Evolutionary conservation across 2,329 filamentous ascomycete species (phyloP).

Genomic region (Penicillium sp.): DNA sequence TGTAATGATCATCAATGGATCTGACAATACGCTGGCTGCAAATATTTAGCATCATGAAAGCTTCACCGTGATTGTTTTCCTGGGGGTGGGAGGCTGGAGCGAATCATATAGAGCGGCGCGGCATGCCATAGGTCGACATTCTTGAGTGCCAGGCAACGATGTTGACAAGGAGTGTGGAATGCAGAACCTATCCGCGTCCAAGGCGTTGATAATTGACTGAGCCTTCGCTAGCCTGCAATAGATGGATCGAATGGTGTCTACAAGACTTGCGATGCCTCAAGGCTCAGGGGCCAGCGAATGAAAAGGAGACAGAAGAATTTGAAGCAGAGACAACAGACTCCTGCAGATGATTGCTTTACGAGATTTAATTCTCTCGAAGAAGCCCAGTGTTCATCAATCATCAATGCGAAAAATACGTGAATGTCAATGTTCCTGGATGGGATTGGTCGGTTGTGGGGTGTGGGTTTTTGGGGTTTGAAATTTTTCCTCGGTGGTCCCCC

Average conservation of each 20-base stretch:
- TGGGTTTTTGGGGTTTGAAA: neutral
- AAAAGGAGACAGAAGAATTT: constrained; percentile 1
- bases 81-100: neutral
- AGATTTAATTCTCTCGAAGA: neutral
- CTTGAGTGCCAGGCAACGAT: constrained; percentile 14
- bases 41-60: neutral
- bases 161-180: constrained; percentile 29
- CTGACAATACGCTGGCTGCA: neutral
- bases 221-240: constrained; percentile 6
- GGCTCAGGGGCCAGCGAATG: constrained; percentile 9
- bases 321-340: neutral
- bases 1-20: neutral
- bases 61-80: neutral
- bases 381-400: neutral
- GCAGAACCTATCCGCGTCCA: constrained; percentile 2
- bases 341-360: neutral
- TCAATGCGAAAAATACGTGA: neutral
- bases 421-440: neutral
- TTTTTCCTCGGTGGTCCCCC: neutral
- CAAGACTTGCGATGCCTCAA: neutral
- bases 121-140: neutral
- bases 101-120: neutral
- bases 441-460: neutral
- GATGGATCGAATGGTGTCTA: constrained; percentile 4
- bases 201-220: neutral